Evolutionary conservation across 306 rosid species (phyloP).

Genomic region (Glycyrrhiza uralensis): DNA sequence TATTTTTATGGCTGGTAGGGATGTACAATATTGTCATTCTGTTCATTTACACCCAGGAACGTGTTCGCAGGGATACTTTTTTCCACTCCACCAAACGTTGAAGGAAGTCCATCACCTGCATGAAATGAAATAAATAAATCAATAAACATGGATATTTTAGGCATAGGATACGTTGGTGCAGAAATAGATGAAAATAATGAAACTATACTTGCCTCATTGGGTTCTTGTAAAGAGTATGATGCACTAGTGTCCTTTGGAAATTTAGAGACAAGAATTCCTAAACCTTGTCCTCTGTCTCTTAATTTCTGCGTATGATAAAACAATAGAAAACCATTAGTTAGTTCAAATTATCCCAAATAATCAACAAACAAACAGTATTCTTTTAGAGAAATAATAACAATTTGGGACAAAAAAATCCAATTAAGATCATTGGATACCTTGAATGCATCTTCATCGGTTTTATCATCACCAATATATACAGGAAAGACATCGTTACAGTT

Average conservation of each 20-base stretch:
- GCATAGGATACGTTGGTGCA: neutral
- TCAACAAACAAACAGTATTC: neutral
- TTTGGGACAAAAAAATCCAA: neutral
- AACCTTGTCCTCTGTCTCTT: conserved; percentile 90
- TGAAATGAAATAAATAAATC: neutral
- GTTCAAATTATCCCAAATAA: conserved; percentile 12
- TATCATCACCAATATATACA: conserved; percentile 92
- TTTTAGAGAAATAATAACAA: neutral
- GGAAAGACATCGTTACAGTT: conserved; percentile 79
- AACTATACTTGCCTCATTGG: conserved; percentile 70
- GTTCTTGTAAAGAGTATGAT: conserved; percentile 85
- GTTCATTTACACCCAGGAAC: conserved; percentile 40
- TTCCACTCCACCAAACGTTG: conserved; percentile 70
- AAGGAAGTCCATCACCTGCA: conserved; percentile 78
- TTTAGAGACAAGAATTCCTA: conserved; percentile 88
- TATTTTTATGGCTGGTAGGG: conserved; percentile 30
- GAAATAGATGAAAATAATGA: neutral
- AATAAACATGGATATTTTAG: neutral
- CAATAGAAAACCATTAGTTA: neutral
- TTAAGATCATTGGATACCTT: conserved; percentile 59
- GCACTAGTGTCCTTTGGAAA: conserved; percentile 86
- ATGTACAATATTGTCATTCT: conserved; percentile 21
- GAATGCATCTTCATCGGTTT: conserved; percentile 95
- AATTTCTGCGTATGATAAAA: conserved; percentile 44
- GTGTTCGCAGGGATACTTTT: conserved; percentile 36